phyloP scores from a whole-genome alignment of 148 eudicot genomes.

The Nepenthes mirabilis region DNA sequence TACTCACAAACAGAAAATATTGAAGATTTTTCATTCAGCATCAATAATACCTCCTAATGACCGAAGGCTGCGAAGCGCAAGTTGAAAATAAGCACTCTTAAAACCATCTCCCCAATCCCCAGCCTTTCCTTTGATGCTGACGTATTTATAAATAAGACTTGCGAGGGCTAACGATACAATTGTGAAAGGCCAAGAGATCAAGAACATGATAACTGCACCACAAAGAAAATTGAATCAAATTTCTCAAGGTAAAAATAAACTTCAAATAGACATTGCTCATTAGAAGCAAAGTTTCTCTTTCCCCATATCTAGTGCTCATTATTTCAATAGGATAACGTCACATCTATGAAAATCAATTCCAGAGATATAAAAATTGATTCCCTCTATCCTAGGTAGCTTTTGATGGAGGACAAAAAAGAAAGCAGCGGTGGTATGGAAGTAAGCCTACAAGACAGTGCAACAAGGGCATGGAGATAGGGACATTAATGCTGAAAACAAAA shows the following conservation, averaged over 20 bases:
- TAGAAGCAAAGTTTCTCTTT: no score
- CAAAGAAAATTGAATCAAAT: constrained; percentile 10
- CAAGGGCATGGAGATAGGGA: no score
- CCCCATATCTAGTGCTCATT: no score
- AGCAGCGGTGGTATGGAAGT: no score
- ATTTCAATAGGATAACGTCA: no score
- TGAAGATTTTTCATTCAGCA: not conserved
- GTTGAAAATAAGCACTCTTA: constrained; percentile 98
- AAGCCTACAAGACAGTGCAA: no score
- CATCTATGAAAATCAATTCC: no score
- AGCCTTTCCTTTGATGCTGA: constrained; percentile 92
- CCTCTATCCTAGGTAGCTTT: no score
- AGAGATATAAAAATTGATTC: no score
- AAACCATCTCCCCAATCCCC: constrained; percentile 99
- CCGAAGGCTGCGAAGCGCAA: constrained; percentile 97
- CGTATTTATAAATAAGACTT: constrained; percentile 90
- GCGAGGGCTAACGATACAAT: constrained; percentile 90
- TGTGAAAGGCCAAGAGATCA: constrained; percentile 95
- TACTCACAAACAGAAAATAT: not conserved
- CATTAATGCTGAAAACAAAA: no score
- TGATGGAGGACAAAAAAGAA: no score
- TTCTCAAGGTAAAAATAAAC: not conserved
- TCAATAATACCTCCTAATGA: constrained; percentile 70
- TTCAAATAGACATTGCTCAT: no score
- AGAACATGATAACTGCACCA: constrained; percentile 93